Percentiles rank a stretch among this genome's conserved stretches.
phyloP scores from a whole-genome alignment of 495 filamentous ascomycete genomes.

The Penicillium salamii region DNA sequence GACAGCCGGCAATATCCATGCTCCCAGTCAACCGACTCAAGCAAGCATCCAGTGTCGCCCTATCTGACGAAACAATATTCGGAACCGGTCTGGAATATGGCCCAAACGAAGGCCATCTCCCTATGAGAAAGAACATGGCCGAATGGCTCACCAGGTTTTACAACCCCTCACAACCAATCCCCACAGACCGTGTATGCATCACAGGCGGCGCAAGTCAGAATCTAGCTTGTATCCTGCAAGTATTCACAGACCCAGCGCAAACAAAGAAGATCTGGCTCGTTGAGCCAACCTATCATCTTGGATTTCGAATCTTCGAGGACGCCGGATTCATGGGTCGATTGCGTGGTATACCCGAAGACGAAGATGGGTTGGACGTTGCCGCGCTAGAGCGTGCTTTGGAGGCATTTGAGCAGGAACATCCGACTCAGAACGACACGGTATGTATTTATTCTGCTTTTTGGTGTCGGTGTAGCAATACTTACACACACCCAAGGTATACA shows the following conservation, averaged over 20 bases:
- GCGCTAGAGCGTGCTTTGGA: conserved; percentile 32
- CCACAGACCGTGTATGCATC: conserved; percentile 60
- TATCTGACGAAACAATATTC: conserved; percentile 49
- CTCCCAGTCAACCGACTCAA: conserved; percentile 55
- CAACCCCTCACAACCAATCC: conserved; percentile 10
- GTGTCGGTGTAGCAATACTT: neutral
- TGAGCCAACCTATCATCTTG: conserved; percentile 67
- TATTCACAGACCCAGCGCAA: conserved; percentile 62
- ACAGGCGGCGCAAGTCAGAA: conserved; percentile 66
- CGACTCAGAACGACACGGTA: neutral
- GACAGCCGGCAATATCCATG: conserved; percentile 60
- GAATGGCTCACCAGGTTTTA: conserved; percentile 61
- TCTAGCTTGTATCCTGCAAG: conserved; percentile 56
- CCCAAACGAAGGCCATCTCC: conserved; percentile 63
- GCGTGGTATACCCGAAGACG: conserved; percentile 61
- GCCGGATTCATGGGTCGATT: conserved; percentile 51
- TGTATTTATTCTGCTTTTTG: neutral
- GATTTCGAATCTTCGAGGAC: conserved; percentile 66
- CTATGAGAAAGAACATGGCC: conserved; percentile 56
- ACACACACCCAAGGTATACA: conserved; percentile 8
- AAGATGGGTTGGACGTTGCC: conserved; percentile 57
- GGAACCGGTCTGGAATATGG: conserved; percentile 62
- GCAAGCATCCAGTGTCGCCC: conserved; percentile 45
- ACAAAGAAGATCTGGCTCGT: conserved; percentile 65
- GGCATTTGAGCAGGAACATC: conserved; percentile 19